Evolutionary conservation across 352 stramenopile species (phyloP).

Genomic region (Phytophthora fragariae): DNA sequence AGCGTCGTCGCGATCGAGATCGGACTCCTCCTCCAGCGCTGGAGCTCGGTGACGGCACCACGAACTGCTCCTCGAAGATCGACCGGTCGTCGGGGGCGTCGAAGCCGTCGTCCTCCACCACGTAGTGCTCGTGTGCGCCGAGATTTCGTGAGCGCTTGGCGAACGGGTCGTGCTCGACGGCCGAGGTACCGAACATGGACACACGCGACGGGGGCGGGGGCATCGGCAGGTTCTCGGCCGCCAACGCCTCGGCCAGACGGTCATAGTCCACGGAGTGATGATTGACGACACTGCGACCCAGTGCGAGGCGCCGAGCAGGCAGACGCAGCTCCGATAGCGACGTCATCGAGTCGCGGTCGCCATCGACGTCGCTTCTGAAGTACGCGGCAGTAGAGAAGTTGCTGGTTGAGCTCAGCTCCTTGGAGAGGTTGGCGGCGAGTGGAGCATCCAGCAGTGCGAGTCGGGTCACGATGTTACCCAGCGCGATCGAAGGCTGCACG

Average conservation of each 20-base stretch:
- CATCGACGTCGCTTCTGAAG: constrained; percentile 44
- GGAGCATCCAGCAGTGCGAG: constrained; percentile 58
- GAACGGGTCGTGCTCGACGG: constrained; percentile 65
- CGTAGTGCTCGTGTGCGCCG: constrained; percentile 69
- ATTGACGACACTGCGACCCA: constrained; percentile 68
- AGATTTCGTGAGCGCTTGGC: constrained; percentile 45
- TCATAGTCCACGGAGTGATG: constrained; percentile 72
- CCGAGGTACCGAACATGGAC: constrained; percentile 70
- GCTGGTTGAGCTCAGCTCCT: constrained; percentile 50
- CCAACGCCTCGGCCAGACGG: constrained; percentile 46
- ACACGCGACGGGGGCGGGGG: constrained; percentile 63
- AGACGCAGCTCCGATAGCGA: constrained; percentile 59
- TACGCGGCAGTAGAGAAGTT: constrained; percentile 58
- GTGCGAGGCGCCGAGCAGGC: constrained; percentile 41
- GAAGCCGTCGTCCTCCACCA: constrained; percentile 53
- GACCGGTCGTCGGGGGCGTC: constrained; percentile 31
- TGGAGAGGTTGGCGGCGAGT: constrained; percentile 46
- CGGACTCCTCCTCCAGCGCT: constrained; percentile 19
- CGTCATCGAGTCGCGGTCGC: constrained; percentile 45
- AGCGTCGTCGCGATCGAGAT: constrained; percentile 28
- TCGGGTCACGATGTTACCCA: constrained; percentile 70
- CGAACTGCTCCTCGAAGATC: constrained; percentile 40
- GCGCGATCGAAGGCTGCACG: constrained; percentile 69
- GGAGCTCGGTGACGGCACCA: constrained; percentile 35
- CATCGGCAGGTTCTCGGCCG: constrained; percentile 51